Evolutionary conservation across 345 rosid species (phyloP).

Genomic region (Eucalyptus marginata): DNA sequence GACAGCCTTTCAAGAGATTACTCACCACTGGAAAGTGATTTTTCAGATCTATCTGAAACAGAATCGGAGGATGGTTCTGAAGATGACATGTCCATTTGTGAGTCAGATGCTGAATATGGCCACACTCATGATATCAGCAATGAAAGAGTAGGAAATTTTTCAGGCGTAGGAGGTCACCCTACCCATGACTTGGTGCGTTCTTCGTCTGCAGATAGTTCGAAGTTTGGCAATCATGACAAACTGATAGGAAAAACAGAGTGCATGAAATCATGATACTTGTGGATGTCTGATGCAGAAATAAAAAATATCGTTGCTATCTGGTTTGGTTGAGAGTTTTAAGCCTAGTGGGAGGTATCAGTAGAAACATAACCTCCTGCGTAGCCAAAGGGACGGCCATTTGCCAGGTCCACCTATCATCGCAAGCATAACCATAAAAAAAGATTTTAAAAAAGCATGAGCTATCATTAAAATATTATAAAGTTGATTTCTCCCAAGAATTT

Average conservation of each 20-base stretch:
- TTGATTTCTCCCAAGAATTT: neutral
- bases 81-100: neutral
- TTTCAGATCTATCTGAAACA: neutral
- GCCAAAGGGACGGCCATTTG: neutral
- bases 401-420: neutral
- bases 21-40: neutral
- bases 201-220: neutral
- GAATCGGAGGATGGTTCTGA: neutral
- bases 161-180: neutral
- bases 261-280: neutral
- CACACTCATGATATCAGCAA: neutral
- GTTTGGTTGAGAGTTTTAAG: neutral
- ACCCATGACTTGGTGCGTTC: neutral
- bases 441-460: neutral
- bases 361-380: neutral
- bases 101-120: neutral
- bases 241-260: neutral
- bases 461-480: constrained; percentile 1
- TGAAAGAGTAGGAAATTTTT: neutral
- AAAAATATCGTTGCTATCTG: neutral
- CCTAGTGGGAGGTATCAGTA: neutral
- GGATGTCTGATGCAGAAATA: neutral
- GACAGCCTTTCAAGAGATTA: neutral
- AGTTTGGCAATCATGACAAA: neutral
- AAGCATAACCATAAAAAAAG: neutral